A percentile compares a stretch with the other conserved stretches of the same genome.
Evolutionary conservation across 2,329 filamentous ascomycete species (phyloP).

Genomic region (Fusarium continuum): DNA sequence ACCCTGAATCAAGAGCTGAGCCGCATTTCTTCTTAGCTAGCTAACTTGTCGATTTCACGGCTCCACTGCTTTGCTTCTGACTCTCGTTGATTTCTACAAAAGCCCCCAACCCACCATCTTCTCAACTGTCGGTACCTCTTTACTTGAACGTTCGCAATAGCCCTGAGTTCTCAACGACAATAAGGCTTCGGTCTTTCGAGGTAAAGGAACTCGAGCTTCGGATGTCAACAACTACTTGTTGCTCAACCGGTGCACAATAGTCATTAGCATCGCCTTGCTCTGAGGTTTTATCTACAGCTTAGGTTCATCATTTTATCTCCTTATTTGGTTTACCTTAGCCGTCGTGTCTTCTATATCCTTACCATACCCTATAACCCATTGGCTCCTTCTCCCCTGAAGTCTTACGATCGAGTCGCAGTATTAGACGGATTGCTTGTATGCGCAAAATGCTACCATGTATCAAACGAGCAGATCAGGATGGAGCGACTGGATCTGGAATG

Average conservation of each 20-base stretch:
- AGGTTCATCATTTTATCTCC: background rate
- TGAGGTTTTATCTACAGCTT: background rate
- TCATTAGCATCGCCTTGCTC: background rate
- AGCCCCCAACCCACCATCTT: slow-evolving; percentile 40
- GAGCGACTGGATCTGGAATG: slow-evolving; percentile 44
- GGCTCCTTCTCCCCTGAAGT: background rate
- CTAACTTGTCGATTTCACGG: slow-evolving; percentile 13
- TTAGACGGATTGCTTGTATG: slow-evolving; percentile 17
- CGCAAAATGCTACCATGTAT: slow-evolving; percentile 45
- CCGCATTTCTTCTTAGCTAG: slow-evolving; percentile 37
- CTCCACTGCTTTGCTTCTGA: slow-evolving; percentile 10
- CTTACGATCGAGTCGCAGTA: slow-evolving; percentile 5
- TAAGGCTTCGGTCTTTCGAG: slow-evolving; percentile 14
- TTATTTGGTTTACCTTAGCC: background rate
- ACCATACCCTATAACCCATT: background rate
- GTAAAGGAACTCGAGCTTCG: background rate
- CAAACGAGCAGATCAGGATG: slow-evolving; percentile 35
- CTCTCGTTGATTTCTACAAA: slow-evolving; percentile 37
- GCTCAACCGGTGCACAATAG: background rate
- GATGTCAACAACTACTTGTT: background rate
- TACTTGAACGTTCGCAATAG: slow-evolving; percentile 20
- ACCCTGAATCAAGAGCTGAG: slow-evolving; percentile 34
- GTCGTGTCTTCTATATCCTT: background rate
- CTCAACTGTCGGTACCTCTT: slow-evolving; percentile 15
- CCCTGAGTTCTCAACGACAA: slow-evolving; percentile 13